Percentiles rank a stretch among this genome's conserved stretches.
These are phyloP conservation scores for Solanum chacoense DNA, from an alignment of 305 asterid species.

Conservation along the genomic window DNA sequence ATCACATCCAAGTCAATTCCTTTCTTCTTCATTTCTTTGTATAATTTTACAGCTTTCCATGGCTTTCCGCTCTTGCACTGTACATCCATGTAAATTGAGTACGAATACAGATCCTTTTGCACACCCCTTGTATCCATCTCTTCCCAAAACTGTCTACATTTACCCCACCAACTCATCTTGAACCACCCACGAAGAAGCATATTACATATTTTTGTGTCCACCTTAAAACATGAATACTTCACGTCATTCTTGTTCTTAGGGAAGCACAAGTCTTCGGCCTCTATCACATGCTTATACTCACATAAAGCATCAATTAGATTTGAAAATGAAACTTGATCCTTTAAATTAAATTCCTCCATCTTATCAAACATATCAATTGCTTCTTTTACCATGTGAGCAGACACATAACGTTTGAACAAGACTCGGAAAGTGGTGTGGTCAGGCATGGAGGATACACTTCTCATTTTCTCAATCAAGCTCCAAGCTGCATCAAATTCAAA, in stretches of 20 bases:
- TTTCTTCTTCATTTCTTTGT: constrained; percentile 73
- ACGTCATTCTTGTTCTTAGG: constrained; percentile 18
- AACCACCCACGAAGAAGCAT: constrained; percentile 85
- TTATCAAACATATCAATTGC: constrained; percentile 58
- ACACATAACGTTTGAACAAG: constrained; percentile 60
- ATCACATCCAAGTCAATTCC: constrained; percentile 60
- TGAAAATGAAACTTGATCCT: constrained; percentile 58
- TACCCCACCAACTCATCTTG: constrained; percentile 78
- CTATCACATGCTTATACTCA: constrained; percentile 79
- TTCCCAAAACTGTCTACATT: constrained; percentile 81
- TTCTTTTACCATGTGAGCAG: constrained; percentile 73
- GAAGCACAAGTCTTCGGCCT: constrained; percentile 80
- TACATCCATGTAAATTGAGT: constrained; percentile 79
- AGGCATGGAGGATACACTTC: constrained; percentile 30
- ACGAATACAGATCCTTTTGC: constrained; percentile 61
- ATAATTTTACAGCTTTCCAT: constrained; percentile 72
- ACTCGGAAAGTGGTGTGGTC: constrained; percentile 67
- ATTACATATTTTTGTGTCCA: constrained; percentile 48
- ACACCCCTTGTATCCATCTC: constrained; percentile 76
- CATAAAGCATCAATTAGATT: constrained; percentile 74
- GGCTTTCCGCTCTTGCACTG: constrained; percentile 79
- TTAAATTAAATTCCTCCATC: constrained; percentile 48
- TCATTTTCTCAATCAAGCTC: constrained; percentile 52
- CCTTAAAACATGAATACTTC: constrained; percentile 19
- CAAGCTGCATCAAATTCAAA: constrained; percentile 66